Evolutionary conservation across 257 asterid species (phyloP).

Genomic region (Striga asiatica): DNA sequence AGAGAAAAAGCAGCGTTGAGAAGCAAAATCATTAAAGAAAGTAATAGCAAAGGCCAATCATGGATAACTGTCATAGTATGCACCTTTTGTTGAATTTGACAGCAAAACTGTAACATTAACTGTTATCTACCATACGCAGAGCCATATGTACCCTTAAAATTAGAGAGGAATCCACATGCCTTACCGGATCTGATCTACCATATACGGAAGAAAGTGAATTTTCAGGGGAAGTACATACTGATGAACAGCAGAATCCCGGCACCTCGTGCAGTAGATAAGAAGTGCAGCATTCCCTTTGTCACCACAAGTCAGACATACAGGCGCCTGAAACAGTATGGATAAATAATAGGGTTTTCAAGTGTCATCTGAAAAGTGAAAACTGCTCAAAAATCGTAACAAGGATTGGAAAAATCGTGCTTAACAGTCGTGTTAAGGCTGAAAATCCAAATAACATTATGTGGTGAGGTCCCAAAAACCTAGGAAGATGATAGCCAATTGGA

Average conservation of each 20-base stretch:
- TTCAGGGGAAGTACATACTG: constrained; percentile 10
- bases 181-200: not conserved
- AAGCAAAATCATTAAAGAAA: not conserved
- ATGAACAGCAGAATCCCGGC: constrained; percentile 16
- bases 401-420: not conserved
- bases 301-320: constrained; percentile 17
- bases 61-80: not conserved
- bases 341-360: not conserved
- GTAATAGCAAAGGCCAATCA: not conserved
- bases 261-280: constrained; percentile 20
- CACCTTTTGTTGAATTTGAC: not conserved
- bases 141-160: not conserved
- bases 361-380: not conserved
- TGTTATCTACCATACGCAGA: not conserved
- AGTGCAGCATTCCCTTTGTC: constrained; percentile 12
- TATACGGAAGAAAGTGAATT: not conserved
- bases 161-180: not conserved
- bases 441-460: not conserved
- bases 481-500: not conserved
- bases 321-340: constrained; percentile 10
- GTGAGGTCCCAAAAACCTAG: not conserved
- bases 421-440: not conserved
- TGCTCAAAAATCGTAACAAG: not conserved
- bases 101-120: not conserved
- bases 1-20: not conserved